Evolutionary conservation across 1,284 basidiomycete species (phyloP), one percentile per base, ranked within the genome.

Genomic region (Ustilago crameri): DNA sequence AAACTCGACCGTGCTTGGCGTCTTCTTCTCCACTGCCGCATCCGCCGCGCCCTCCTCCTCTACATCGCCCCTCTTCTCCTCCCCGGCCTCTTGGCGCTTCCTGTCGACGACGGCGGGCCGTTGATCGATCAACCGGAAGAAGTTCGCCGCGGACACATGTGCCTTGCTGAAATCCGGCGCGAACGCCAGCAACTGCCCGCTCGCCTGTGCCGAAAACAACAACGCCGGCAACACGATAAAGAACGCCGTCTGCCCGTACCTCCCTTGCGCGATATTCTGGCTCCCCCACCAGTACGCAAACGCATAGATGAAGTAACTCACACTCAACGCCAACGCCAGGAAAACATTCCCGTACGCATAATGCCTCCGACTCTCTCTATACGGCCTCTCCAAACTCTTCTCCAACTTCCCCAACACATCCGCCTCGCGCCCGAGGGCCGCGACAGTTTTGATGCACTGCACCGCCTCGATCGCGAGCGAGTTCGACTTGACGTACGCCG

Each of bases 91-190:
- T 74, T 75, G 34, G 78, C 27, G 10, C 35, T 42, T 47, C 27
- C 26, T 40, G 17, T 30, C 88, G 89, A 23, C 92, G 91, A 42
- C 93, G 90, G 76, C 92, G 92, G 32, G 92, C 91, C 35, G 20
- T 44, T 64, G 61, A 50, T 79, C 76, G 61, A 79, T 61, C 30
- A 79, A 37, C 15, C 65, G 24, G 32, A 79, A 77, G 9, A 79
- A 69, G 42, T 77, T 73, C 15, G 61, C 58, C 14, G 77, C 75
- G 5, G 70, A 69, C 2, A 75, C 70, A 30, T 79, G 75, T n/a
- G 77, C 77, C 57, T 77, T 75, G 35, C 57, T 64, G 46, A 79
- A 72, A 53, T 79, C 77, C 15, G 75, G 73, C 10, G 73, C 73
- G 41, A 79, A 79, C n/a, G 77, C 74, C 26, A 79, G 52, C 42